Evolutionary conservation across 768 basidiomycete genomes (phyloP).

Genomic region (Mycena sanguinolenta): DNA sequence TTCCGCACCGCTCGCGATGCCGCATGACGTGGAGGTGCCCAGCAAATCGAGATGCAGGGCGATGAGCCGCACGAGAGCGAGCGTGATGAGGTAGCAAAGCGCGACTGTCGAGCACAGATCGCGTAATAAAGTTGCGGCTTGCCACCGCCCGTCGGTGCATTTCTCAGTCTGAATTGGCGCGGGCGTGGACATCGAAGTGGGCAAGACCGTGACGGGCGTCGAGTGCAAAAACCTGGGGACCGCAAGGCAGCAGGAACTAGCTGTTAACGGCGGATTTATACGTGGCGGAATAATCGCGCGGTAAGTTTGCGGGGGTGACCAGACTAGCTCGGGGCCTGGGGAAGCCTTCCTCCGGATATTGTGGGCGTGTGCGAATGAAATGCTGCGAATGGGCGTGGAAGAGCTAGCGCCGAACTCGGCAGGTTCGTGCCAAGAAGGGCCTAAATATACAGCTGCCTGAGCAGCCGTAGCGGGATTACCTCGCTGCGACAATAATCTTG

Average conservation of each 20-base stretch:
- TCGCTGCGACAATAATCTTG: neutral
- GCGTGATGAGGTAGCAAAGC: conserved; percentile 30
- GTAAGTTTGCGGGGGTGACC: neutral
- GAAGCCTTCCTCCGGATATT: neutral
- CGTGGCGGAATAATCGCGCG: conserved; percentile 27
- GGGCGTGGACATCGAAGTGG: neutral
- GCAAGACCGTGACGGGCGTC: neutral
- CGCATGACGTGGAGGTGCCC: neutral
- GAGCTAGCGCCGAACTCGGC: neutral
- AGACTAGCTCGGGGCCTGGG: neutral
- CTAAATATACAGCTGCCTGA: conserved; percentile 4
- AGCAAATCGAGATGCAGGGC: conserved; percentile 5
- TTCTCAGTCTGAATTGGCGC: neutral
- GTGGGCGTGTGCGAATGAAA: conserved; percentile 4
- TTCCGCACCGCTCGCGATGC: neutral
- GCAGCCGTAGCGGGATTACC: neutral
- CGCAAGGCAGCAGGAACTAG: neutral
- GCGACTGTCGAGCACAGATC: conserved; percentile 17
- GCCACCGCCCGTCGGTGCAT: neutral
- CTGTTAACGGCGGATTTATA: neutral
- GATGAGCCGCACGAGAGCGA: conserved; percentile 27
- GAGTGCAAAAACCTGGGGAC: too few relatives aligned
- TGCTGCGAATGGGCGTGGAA: neutral
- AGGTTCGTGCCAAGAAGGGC: conserved; percentile 7
- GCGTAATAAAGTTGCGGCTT: conserved; percentile 1